Base-by-base conservation (phyloP, 805 yeast genomes). In the Lipomyces yamanashiensis region DNA sequence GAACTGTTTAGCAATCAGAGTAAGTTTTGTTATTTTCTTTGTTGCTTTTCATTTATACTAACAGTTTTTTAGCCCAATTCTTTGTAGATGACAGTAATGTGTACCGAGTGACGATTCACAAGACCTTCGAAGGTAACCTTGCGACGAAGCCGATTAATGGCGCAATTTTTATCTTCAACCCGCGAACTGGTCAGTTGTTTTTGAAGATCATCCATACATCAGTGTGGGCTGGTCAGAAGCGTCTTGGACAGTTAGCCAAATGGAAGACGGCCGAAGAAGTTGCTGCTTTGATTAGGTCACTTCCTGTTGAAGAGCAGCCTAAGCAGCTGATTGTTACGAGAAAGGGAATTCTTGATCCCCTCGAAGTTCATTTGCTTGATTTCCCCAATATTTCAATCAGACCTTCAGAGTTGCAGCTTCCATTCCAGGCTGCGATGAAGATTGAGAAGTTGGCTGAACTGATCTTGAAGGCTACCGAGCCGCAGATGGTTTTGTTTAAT, bases 181-280 rank as follows among this genome's bases (percentile, higher is more conserved):
- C 99, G 0, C 86, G 87, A 69, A 85, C 92, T 0, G 99, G 99
- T 41, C 97, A 92, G 73, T 76, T 95, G 56, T 92, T 89, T 73
- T 80, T 95, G 76, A 91, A 90, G 73, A 85, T 95, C 59, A 90
- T 95, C 63, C 98, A 93, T 72, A 90, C 96, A 0, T 89, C 96
- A 6, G 96, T 91, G 1, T 95, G 97, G 96, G 88, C 96, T 2
- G 99, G 99, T 19, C 98, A 95, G 75, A 92, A 91, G 72, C 87
- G 98, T 71, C 81, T 93, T 64, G 88, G 95, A 36, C 98, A 95
- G 73, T 78, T 95, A 68, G 92, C 98, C 1, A 95, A 95, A 74
- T 95, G 99, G 99, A 95, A 93, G 74, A 87, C 98, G 1, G 98
- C 99, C 0, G 99, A 95, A 76, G 98, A 93, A 75, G 96, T 91